Percentiles rank a stretch among this genome's conserved stretches.
Evolutionary conservation across 495 filamentous ascomycete genomes (phyloP).

Genomic region (Aspergillus ellipticus): DNA sequence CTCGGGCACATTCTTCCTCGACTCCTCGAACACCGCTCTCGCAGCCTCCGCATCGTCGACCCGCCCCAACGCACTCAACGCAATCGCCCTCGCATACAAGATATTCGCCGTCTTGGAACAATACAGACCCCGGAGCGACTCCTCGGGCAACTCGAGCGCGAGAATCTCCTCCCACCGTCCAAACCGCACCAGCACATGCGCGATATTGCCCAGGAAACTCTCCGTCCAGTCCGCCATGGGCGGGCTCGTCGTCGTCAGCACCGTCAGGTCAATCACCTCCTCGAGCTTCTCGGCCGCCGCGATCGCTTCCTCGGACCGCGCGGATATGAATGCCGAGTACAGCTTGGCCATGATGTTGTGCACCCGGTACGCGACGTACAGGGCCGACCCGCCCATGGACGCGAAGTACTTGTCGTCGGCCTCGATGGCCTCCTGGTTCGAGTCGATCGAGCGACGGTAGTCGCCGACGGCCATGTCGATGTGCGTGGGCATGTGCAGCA

Average conservation of each 20-base stretch:
- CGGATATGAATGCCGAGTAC: constrained; percentile 64
- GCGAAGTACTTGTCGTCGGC: constrained; percentile 55
- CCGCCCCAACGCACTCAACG: constrained; percentile 31
- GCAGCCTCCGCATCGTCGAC: constrained; percentile 1
- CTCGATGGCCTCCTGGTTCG: constrained; percentile 51
- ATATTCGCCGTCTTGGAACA: constrained; percentile 52
- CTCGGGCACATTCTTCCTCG: background rate
- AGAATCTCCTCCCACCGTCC: constrained; percentile 57
- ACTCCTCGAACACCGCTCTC: background rate
- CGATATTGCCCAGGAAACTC: constrained; percentile 51
- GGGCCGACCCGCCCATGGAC: constrained; percentile 31
- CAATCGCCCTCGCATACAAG: constrained; percentile 57
- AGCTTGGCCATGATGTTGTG: constrained; percentile 62
- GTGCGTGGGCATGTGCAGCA: constrained; percentile 65
- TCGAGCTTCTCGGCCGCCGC: constrained; percentile 50
- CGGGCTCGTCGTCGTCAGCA: constrained; percentile 55
- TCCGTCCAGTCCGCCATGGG: constrained; percentile 69
- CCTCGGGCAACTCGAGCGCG: constrained; percentile 35
- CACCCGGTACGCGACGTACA: constrained; percentile 60
- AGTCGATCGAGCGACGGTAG: constrained; percentile 52
- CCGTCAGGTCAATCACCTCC: constrained; percentile 45
- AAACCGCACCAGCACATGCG: constrained; percentile 63
- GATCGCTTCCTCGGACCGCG: constrained; percentile 46
- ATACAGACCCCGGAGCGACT: constrained; percentile 45
- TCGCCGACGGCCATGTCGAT: constrained; percentile 62